Conservation (phyloP, 2,329 filamentous ascomycete genomes). For the Gaeumannomyces sp. region DNA sequence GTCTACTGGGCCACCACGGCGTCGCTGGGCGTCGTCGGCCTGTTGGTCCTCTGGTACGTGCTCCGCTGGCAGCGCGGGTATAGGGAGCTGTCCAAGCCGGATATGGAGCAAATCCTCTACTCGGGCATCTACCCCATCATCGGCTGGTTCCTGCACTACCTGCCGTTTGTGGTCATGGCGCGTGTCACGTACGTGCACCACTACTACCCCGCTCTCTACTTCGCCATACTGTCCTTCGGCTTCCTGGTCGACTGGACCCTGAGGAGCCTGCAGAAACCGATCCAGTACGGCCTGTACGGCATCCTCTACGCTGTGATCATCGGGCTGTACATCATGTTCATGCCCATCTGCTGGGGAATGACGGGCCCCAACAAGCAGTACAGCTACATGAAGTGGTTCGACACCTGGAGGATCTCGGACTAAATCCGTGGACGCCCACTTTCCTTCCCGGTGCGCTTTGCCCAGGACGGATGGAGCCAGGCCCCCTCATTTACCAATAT, state of each 20-base stretch:
- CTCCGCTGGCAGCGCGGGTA: slow-evolving; percentile 96
- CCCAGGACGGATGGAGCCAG: neutral
- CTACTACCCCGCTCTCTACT: slow-evolving; percentile 98
- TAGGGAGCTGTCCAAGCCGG: slow-evolving; percentile 67
- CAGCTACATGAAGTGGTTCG: slow-evolving; percentile 90
- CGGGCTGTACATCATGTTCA: slow-evolving; percentile 82
- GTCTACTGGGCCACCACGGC: slow-evolving; percentile 93
- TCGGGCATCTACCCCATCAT: slow-evolving; percentile 83
- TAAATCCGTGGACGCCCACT: slow-evolving; percentile 21
- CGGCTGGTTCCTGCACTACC: slow-evolving; percentile 94
- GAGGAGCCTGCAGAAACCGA: slow-evolving; percentile 53
- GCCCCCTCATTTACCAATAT: neutral
- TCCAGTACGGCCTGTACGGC: slow-evolving; percentile 66
- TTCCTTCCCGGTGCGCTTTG: neutral
- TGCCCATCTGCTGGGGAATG: slow-evolving; percentile 96
- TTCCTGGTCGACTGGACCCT: slow-evolving; percentile 85
- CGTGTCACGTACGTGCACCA: slow-evolving; percentile 99
- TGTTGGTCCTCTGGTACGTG: slow-evolving; percentile 75
- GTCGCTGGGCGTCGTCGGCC: slow-evolving; percentile 64
- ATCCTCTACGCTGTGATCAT: slow-evolving; percentile 68
- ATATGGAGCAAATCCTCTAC: slow-evolving; percentile 94
- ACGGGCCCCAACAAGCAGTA: slow-evolving; percentile 77
- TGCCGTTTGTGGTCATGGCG: slow-evolving; percentile 95
- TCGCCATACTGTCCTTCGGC: slow-evolving; percentile 82
- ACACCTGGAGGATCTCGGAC: slow-evolving; percentile 77